Evolutionary conservation across 2,329 filamentous ascomycete genomes (phyloP), one percentile per base, ranked within the genome.

Genomic region (Colletotrichum destructivum): DNA sequence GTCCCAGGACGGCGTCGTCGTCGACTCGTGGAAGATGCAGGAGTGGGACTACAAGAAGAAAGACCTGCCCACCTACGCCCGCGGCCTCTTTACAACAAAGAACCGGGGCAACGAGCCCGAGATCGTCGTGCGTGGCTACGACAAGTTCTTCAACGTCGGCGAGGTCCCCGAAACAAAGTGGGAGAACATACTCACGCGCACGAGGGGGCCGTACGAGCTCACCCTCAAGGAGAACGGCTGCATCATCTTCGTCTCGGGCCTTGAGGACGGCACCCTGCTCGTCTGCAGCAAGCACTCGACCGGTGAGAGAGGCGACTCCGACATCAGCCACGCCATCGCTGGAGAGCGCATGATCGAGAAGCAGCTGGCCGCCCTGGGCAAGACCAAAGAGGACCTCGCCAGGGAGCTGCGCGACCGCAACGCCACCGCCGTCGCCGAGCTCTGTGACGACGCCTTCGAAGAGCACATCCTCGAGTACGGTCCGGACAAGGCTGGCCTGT

Each of bases 201-300:
- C 96, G 0, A 85, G 90, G 74, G 95, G 94, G 0, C 96, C 96
- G 0, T 99, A 98, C 77, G 96, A 99, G 83, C 85, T 99, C 67
- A 98, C 95, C 69, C 90, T 98, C 63, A 99, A 99, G 84, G 96
- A 99, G 83, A 99, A 99, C 78, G 96, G 96, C n/a, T 99, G 96
- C 82, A 99, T 99, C 82, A 98, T 99, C 76, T 99, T 99, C 84
- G 91, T 99, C 55, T 92, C 95, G 18, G 96, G 95, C 16, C 86
- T 99, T 26, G 94, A 97, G 77, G 95, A 98, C 77, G 95, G 90
- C 46, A 94, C 94, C 1, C 86, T 99, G 12, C 86, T 99, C 9
- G 95, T 99, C n/a, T 98, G 96, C 88, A 98, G 96, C 87, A 99
- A 99, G 80, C 96, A 99, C 81, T 98, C 96, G 0, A 98, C 95